Evolutionary conservation across 108 stramenopile species (phyloP).

Genomic region (Pseudonitzschia multistriata): DNA sequence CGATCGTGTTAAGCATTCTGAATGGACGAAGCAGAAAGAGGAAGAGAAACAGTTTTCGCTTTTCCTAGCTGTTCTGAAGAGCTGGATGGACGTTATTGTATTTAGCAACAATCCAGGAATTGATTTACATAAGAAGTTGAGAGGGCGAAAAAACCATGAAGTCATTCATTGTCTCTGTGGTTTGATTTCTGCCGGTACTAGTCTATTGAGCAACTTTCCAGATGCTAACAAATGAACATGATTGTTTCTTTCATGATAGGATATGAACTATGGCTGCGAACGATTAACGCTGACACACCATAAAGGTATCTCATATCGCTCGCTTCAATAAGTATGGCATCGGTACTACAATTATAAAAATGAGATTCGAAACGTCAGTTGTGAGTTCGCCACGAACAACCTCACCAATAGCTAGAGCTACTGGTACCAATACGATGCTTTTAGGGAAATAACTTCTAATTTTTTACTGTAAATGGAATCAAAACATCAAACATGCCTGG

Average conservation of each 20-base stretch:
- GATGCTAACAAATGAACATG: slow-evolving; percentile 34
- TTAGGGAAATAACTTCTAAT: no score
- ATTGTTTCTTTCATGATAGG: no score
- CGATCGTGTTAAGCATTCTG: slow-evolving; percentile 6
- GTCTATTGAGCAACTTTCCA: slow-evolving; percentile 83
- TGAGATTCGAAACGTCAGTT: no score
- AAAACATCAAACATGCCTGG: no score
- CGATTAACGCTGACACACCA: not conserved
- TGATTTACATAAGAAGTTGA: slow-evolving; percentile 63
- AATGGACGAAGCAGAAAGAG: slow-evolving; percentile 11
- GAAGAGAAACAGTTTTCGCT: slow-evolving; percentile 57
- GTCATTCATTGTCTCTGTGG: slow-evolving; percentile 75
- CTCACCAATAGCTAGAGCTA: no score
- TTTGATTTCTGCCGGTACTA: slow-evolving; percentile 69
- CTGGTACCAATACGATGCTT: no score
- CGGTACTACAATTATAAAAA: no score
- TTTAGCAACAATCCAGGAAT: slow-evolving; percentile 86
- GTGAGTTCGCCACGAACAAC: no score
- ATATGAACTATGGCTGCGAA: not conserved
- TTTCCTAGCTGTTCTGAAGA: slow-evolving; percentile 58
- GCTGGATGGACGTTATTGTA: slow-evolving; percentile 67
- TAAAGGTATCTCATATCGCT: no score
- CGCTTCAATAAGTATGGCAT: no score
- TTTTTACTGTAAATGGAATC: no score
- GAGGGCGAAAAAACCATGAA: slow-evolving; percentile 83